These are phyloP conservation scores for Xylaria polymorpha DNA, from an alignment of 2,329 filamentous ascomycete species.

Conservation along the genomic window DNA sequence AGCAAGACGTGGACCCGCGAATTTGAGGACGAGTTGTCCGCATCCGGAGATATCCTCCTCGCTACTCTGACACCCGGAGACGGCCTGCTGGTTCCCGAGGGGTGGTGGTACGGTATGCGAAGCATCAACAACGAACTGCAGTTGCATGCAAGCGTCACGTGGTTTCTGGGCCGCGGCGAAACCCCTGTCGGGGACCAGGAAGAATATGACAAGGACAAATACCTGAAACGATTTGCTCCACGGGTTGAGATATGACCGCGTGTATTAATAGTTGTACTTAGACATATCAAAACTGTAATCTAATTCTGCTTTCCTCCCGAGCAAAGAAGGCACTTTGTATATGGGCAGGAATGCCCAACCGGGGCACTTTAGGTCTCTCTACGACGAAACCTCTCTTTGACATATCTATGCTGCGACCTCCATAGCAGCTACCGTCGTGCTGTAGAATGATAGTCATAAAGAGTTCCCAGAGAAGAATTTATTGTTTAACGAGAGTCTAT, in stretches of 20 bases:
- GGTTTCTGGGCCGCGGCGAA: slow-evolving; percentile 23
- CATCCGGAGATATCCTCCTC: slow-evolving; percentile 21
- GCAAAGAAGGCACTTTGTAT: background rate
- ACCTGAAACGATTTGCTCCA: slow-evolving; percentile 1
- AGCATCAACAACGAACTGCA: slow-evolving; percentile 32
- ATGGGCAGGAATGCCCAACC: background rate
- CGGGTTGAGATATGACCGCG: slow-evolving; percentile 16
- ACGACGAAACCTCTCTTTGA: background rate
- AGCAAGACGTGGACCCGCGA: slow-evolving; percentile 28
- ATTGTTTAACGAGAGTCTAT: too few species aligned
- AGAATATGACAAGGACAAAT: background rate
- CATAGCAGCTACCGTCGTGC: background rate
- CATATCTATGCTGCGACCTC: background rate
- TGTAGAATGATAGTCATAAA: too few species aligned
- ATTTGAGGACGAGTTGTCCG: slow-evolving; percentile 28
- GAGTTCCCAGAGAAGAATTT: too few species aligned
- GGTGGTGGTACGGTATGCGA: slow-evolving; percentile 35
- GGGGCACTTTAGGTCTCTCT: background rate
- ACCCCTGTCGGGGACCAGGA: background rate
- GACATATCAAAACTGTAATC: background rate
- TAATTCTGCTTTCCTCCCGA: slow-evolving; percentile 35
- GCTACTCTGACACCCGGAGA: slow-evolving; percentile 26
- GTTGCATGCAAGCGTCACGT: slow-evolving; percentile 35
- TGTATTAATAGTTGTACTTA: background rate
- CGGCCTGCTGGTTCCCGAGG: slow-evolving; percentile 35